Percentiles rank a stretch among this genome's conserved stretches.
Conservation (phyloP, 495 filamentous ascomycete species). For the Xylaria curta region DNA sequence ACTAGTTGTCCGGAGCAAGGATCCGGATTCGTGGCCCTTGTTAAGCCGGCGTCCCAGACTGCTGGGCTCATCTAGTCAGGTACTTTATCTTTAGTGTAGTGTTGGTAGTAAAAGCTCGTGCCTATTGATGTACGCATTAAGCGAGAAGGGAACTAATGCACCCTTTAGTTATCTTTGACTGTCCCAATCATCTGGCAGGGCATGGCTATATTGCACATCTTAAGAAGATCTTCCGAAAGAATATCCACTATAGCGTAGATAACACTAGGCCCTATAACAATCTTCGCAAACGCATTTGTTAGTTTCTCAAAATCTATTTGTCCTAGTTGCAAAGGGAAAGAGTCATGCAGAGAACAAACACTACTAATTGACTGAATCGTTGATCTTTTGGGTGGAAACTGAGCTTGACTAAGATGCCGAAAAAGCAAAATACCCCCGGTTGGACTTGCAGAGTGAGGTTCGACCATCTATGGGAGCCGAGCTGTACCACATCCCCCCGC, state of each 20-base stretch:
- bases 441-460: slow-evolving; percentile 1
- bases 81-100: slow-evolving; percentile 9
- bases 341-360: not conserved
- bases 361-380: not conserved
- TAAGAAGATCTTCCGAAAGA: slow-evolving; percentile 46
- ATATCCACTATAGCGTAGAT: not conserved
- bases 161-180: slow-evolving; percentile 20
- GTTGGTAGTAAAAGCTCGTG: not conserved
- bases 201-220: slow-evolving; percentile 52
- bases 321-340: not conserved
- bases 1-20: slow-evolving; percentile 12
- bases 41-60: slow-evolving; percentile 20
- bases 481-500: slow-evolving; percentile 17
- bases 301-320: not conserved
- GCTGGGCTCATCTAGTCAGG: slow-evolving; percentile 20
- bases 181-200: slow-evolving; percentile 39
- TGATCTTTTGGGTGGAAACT: slow-evolving; percentile 5
- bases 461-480: slow-evolving; percentile 4
- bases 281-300: not conserved
- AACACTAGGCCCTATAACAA: slow-evolving; percentile 12
- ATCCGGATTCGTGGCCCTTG: slow-evolving; percentile 19
- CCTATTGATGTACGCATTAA: slow-evolving; percentile 31
- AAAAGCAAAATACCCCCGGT: slow-evolving; percentile 16
- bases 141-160: slow-evolving; percentile 42
- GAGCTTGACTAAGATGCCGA: slow-evolving; percentile 10